Evolutionary conservation across 108 stramenopile species (phyloP), one percentile per base, ranked within the genome.

Genomic region (Ochromonas danica): DNA sequence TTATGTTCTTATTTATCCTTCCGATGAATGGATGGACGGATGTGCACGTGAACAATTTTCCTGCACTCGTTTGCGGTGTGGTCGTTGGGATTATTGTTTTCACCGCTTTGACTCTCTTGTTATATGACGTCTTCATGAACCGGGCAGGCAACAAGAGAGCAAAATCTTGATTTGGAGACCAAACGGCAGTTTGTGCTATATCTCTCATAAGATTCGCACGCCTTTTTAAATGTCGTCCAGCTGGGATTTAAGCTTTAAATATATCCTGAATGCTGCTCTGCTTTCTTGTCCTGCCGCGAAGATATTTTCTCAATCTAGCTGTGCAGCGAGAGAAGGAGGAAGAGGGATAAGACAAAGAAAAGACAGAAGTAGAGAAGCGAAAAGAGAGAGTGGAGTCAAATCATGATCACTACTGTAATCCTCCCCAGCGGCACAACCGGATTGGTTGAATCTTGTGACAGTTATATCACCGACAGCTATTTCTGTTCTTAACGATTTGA

Each of bases 401-500:
- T n/a, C n/a, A n/a, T n/a, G n/a, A n/a, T n/a, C n/a, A n/a, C n/a
- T n/a, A n/a, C n/a, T n/a, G n/a, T n/a, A n/a, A n/a, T n/a, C n/a
- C n/a, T n/a, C n/a, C n/a, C n/a, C n/a, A n/a, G n/a, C n/a, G n/a
- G 17, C 17, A 17, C 22, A 17, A 57, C 51, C 17, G 39, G 22
- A 22, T 40, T 17, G 10, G 67, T 40, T 70, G 36, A 22, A 70
- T 14, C 36, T 70, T 31, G 51, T 45, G 6, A 27, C 25, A 27
- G 72, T n/a, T n/a, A 75, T 75, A 14, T 75, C 6, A 10, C 6
- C 36, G 10, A 39, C 10, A 14, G 72, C 72, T 10, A 60, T 75
- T 33, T 3, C 3, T 14, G 25, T 75, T 60, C 25, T 75, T 3
- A 75, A 75, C 25, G 72, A 75, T 75, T 27, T 75, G 45, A n/a